Evolutionary conservation across 1,139 yeast species (phyloP).

Genomic region (Nakaseomyces kungkrabaensis): DNA sequence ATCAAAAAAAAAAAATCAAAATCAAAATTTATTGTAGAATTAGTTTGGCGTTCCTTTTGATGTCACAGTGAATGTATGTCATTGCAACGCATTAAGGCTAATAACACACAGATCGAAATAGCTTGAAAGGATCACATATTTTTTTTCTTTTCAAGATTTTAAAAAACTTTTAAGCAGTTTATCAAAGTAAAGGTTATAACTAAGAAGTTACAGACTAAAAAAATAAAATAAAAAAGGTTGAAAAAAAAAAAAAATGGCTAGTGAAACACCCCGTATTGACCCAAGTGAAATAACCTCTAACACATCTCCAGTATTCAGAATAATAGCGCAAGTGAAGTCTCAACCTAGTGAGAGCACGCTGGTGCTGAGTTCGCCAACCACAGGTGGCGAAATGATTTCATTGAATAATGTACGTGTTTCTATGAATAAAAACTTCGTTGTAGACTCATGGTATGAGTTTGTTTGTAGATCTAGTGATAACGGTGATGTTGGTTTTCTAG

Average conservation of each 20-base stretch:
- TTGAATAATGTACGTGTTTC: constrained; percentile 23
- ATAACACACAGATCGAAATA: too few relatives aligned
- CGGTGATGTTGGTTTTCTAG: constrained; percentile 27
- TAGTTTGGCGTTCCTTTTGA: too few relatives aligned
- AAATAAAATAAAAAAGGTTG: neutral
- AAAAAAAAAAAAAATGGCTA: constrained; percentile 18
- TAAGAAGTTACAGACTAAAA: too few relatives aligned
- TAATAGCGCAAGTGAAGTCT: constrained; percentile 26
- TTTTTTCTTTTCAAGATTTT: too few relatives aligned
- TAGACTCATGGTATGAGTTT: constrained; percentile 27
- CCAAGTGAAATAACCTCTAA: constrained; percentile 23
- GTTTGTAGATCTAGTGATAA: constrained; percentile 27
- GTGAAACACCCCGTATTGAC: constrained; percentile 28
- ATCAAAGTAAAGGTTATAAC: too few relatives aligned
- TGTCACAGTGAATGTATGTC: too few relatives aligned
- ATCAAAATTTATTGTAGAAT: too few relatives aligned
- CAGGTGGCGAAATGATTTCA: constrained; percentile 25
- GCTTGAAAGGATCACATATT: too few relatives aligned
- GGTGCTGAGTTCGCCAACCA: constrained; percentile 22
- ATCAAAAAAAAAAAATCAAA: too few relatives aligned
- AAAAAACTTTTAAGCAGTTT: too few relatives aligned
- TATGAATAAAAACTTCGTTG: constrained; percentile 18
- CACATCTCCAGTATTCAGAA: constrained; percentile 23
- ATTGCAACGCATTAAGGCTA: too few relatives aligned
- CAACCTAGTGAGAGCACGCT: constrained; percentile 25